Conservation (phyloP, 2,329 filamentous ascomycete genomes). For the Ceratocystis cubensis region DNA sequence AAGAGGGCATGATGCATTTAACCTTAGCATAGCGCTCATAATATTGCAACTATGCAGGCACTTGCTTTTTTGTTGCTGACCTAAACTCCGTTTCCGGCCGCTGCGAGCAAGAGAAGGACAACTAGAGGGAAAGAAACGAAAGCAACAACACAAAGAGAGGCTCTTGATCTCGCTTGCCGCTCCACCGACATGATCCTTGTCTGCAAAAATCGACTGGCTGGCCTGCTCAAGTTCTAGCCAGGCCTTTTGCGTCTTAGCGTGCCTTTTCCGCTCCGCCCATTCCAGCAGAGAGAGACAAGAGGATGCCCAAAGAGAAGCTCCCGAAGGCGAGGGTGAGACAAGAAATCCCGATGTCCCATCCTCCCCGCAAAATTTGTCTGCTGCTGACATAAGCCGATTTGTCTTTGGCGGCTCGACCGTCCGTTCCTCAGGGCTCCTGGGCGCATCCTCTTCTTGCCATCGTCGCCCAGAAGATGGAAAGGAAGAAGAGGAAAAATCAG, state of each 20-base stretch:
- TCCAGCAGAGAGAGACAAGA: background rate
- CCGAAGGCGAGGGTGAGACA: background rate
- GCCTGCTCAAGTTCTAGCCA: background rate
- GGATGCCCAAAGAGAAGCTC: background rate
- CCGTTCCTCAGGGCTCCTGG: too few relatives aligned
- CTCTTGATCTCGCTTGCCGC: slow-evolving; percentile 4
- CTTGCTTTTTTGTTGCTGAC: background rate
- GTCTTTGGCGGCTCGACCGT: too few relatives aligned
- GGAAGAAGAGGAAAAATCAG: too few relatives aligned
- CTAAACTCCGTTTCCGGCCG: background rate
- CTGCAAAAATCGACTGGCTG: background rate
- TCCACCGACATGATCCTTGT: slow-evolving; percentile 3
- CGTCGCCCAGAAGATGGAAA: too few relatives aligned
- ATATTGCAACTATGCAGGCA: background rate
- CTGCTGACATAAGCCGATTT: background rate
- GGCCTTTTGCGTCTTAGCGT: background rate
- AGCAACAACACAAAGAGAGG: background rate
- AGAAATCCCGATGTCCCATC: background rate
- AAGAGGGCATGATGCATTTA: background rate
- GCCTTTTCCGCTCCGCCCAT: background rate
- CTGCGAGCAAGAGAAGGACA: too few relatives aligned
- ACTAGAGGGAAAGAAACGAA: too few relatives aligned
- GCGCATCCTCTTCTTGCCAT: too few relatives aligned
- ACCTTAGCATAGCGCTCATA: background rate
- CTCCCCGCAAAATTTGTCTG: background rate